phyloP scores from a whole-genome alignment of 2,329 filamentous ascomycete species.

The Penicillium crustosum region DNA sequence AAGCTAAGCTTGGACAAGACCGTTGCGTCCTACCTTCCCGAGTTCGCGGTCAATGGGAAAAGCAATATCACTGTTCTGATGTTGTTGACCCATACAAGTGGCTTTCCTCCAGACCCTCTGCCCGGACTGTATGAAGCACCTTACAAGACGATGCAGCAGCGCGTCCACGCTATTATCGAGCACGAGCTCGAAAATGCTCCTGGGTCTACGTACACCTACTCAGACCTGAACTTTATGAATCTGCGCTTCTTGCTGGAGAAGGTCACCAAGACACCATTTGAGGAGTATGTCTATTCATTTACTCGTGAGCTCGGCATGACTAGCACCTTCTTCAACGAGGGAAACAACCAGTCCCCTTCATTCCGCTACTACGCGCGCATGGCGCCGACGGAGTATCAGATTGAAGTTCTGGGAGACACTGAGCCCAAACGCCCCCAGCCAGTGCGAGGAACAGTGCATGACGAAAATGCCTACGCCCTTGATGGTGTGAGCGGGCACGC shows the following conservation, averaged over 20 bases:
- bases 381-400: constrained; percentile 28
- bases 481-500: too few species aligned
- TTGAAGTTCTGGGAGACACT: too few species aligned
- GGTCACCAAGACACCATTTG: too few species aligned
- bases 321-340: constrained; percentile 3
- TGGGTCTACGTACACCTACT: too few species aligned
- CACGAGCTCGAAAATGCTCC: too few species aligned
- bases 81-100: constrained; percentile 1
- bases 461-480: too few species aligned
- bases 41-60: background rate
- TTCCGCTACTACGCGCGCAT: constrained; percentile 16
- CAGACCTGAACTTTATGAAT: too few species aligned
- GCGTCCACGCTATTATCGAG: background rate
- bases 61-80: background rate
- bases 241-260: too few species aligned
- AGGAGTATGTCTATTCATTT: background rate
- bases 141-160: background rate
- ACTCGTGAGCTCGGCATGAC: background rate
- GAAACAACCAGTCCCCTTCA: background rate
- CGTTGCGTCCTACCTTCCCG: background rate
- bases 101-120: background rate
- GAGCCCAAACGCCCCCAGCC: too few species aligned
- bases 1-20: background rate
- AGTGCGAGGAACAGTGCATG: too few species aligned
- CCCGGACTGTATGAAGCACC: background rate